Percentiles rank a stretch among this genome's conserved stretches.
Evolutionary conservation across 352 stramenopile genomes (phyloP).

Genomic region (Pythium diclinum): DNA sequence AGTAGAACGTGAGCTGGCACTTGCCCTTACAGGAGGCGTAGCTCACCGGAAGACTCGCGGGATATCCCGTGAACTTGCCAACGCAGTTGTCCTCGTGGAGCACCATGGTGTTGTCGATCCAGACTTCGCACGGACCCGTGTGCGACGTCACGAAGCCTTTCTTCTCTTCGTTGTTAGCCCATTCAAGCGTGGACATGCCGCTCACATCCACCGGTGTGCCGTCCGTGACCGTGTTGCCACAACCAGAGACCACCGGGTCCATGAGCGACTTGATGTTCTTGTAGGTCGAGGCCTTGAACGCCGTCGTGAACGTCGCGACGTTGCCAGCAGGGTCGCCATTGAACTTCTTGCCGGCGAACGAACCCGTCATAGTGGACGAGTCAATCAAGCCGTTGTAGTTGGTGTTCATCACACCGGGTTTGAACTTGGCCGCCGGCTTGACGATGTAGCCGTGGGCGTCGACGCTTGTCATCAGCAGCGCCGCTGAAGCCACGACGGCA

Average conservation of each 20-base stretch:
- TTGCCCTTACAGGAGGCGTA: constrained; percentile 29
- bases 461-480: constrained; percentile 20
- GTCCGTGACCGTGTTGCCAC: constrained; percentile 40
- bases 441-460: constrained; percentile 57
- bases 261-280: constrained; percentile 32
- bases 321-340: constrained; percentile 48
- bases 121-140: constrained; percentile 54
- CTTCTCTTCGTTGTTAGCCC: constrained; percentile 46
- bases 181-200: constrained; percentile 36
- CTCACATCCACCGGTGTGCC: constrained; percentile 40
- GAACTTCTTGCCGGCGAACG: constrained; percentile 55
- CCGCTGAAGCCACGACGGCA: constrained; percentile 12
- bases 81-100: constrained; percentile 49
- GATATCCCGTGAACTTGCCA: constrained; percentile 33
- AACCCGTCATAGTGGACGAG: constrained; percentile 28
- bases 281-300: constrained; percentile 39
- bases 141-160: constrained; percentile 53
- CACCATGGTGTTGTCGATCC: constrained; percentile 49
- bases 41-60: constrained; percentile 32
- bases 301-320: constrained; percentile 37
- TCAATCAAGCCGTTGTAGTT: constrained; percentile 41
- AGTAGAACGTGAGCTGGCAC: constrained; percentile 36
- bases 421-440: constrained; percentile 39
- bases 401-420: constrained; percentile 29
- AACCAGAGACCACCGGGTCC: constrained; percentile 16